Evolutionary conservation across 2,329 filamentous ascomycete species (phyloP).

Genomic region (Pseudogymnoascus sp.): DNA sequence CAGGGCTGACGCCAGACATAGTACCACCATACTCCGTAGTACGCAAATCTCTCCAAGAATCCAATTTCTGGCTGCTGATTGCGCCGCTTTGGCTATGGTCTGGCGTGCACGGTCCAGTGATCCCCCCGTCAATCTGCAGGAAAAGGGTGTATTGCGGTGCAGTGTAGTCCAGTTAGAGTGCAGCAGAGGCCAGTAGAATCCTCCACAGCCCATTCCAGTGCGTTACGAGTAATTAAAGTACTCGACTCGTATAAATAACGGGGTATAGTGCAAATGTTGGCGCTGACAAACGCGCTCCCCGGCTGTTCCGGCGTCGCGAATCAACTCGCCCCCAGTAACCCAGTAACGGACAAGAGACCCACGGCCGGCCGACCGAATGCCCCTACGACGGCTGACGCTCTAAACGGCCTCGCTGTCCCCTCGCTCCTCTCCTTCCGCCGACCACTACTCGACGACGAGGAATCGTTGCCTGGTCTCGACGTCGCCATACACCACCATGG

Average conservation of each 20-base stretch:
- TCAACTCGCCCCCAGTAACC: background rate
- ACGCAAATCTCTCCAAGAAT: background rate
- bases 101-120: background rate
- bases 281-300: constrained; percentile 8
- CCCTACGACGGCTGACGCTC: background rate
- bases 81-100: background rate
- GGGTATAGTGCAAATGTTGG: background rate
- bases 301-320: constrained; percentile 5
- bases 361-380: background rate
- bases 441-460: background rate
- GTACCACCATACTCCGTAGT: background rate
- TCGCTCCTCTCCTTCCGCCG: background rate
- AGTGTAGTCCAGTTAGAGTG: background rate
- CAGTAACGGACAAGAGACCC: background rate
- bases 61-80: constrained; percentile 2
- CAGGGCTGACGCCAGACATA: background rate
- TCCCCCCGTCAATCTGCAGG: background rate
- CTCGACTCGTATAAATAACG: background rate
- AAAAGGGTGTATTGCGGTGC: background rate
- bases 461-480: constrained; percentile 20
- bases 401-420: background rate
- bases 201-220: background rate
- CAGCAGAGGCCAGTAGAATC: background rate
- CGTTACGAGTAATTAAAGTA: background rate
- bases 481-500: constrained; percentile 25